Evolutionary conservation across 805 yeast species (phyloP), one percentile per base, ranked within the genome.

Genomic region (Nakazawaea ambrosiae): DNA sequence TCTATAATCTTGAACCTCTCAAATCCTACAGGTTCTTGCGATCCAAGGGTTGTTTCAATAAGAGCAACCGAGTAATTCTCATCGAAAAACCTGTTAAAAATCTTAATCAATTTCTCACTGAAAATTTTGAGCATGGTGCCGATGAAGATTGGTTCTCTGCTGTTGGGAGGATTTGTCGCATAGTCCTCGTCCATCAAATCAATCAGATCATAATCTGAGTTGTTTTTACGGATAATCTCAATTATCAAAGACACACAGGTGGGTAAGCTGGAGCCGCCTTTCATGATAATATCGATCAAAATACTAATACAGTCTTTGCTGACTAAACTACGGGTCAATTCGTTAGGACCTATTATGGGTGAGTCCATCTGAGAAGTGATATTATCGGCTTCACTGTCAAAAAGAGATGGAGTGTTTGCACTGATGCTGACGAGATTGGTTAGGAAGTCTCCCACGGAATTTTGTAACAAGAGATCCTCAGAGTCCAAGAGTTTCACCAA

Each of bases 331-430:
- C 98, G 70, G 0, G 97, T 88, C 23, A 92, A 68, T 51, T 86
- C 96, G 52, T 92, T 92, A 1, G 98, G 97, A 2, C 98, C 98
- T 36, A 92, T 84, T 23, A 90, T 84, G 2, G 96, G 83, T 41
- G 42, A 34, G 6, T 39, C 42, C 30, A 27, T 15, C 18, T 36
- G 34, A 12, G 30, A 17, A 10, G 33, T 14, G 20, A 33, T 7
- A 3, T 23, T 24, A 4, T 33, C 30, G 5, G 28, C 31, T 11
- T 34, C 42, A 8, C 28, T 27, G 19, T 52, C 59, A 24, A 52
- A 57, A 49, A 63, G 54, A 35, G 56, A 54, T 8, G 65, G 65
- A 32, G 60, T 59, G 39, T 61, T 61, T 7, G 64, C 57, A 36
- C 60, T 53, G 2, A 61, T 61, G 1, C 63, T 83, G 23, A 92